These are phyloP conservation scores for Podaxis rugospora DNA, from an alignment of 768 basidiomycete species.

Conservation along the genomic window DNA sequence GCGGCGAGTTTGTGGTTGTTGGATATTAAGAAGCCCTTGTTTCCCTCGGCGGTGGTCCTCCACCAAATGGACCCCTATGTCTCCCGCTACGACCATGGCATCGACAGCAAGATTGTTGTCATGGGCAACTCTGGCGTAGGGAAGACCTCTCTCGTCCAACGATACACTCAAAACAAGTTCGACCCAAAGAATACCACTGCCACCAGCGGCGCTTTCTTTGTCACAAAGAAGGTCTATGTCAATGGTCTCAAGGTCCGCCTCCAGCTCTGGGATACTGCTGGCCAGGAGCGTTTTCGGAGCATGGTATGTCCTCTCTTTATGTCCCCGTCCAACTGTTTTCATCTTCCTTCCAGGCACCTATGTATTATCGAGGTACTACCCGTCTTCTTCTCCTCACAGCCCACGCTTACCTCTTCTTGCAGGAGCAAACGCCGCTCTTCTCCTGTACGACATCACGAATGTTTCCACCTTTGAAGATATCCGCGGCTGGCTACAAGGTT, in stretches of 20 bases:
- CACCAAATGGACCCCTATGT: slow-evolving; percentile 60
- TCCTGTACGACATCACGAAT: slow-evolving; percentile 95
- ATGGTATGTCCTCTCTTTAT: slow-evolving; percentile 53
- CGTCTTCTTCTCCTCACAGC: slow-evolving; percentile 18
- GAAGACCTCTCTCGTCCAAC: slow-evolving; percentile 86
- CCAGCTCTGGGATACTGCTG: slow-evolving; percentile 92
- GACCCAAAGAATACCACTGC: slow-evolving; percentile 85
- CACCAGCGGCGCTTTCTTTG: slow-evolving; percentile 91
- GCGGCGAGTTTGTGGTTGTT: no score
- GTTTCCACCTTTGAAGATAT: slow-evolving; percentile 85
- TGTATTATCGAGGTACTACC: slow-evolving; percentile 78
- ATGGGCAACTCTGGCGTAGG: slow-evolving; percentile 88
- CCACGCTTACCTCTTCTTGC: slow-evolving; percentile 14
- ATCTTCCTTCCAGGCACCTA: slow-evolving; percentile 63
- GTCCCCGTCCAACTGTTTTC: slow-evolving; percentile 14
- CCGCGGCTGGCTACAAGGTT: slow-evolving; percentile 87
- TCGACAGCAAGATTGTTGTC: slow-evolving; percentile 94
- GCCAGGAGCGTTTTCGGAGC: slow-evolving; percentile 88
- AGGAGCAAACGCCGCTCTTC: slow-evolving; percentile 90
- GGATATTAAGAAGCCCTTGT: background rate
- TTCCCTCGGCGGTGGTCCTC: slow-evolving; percentile 13
- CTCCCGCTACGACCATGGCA: slow-evolving; percentile 73
- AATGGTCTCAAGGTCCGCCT: slow-evolving; percentile 83
- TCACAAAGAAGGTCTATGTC: slow-evolving; percentile 86
- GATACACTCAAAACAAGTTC: slow-evolving; percentile 90